A percentile compares a stretch with the other conserved stretches of the same genome.
Evolutionary conservation across 2,329 filamentous ascomycete species (phyloP).

Genomic region (Verticillium klebahnii): DNA sequence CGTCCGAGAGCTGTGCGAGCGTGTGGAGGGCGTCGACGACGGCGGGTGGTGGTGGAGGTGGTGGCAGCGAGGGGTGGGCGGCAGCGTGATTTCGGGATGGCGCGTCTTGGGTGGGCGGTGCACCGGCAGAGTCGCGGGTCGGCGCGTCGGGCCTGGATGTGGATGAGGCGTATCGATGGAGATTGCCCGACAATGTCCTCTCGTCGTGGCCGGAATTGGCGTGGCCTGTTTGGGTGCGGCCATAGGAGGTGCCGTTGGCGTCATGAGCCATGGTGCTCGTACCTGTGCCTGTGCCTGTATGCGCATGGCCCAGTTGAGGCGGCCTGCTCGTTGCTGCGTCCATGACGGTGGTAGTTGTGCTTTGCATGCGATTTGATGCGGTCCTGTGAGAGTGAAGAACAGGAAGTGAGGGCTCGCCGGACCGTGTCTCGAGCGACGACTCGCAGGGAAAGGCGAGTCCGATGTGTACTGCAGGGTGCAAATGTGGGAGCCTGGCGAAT

Average conservation of each 20-base stretch:
- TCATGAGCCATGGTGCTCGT: background rate
- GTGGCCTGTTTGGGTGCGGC: slow-evolving; percentile 2
- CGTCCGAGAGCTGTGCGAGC: background rate
- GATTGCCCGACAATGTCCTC: slow-evolving; percentile 4
- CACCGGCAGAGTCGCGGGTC: background rate
- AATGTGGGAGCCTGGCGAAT: background rate
- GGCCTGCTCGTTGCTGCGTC: slow-evolving; percentile 9
- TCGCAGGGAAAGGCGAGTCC: slow-evolving; percentile 2
- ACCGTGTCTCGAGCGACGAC: background rate
- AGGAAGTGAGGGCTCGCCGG: background rate
- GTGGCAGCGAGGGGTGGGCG: background rate
- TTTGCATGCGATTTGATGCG: background rate
- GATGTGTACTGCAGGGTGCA: background rate
- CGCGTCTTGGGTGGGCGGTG: background rate
- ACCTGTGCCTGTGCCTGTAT: background rate
- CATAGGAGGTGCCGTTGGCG: background rate
- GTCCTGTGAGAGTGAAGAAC: background rate
- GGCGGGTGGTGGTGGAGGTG: background rate
- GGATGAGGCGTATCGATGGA: slow-evolving; percentile 5
- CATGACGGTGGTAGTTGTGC: slow-evolving; percentile 5
- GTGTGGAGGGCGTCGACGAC: slow-evolving; percentile 1
- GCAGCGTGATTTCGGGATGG: background rate
- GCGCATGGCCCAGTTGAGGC: slow-evolving; percentile 8
- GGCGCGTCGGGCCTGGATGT: slow-evolving; percentile 10
- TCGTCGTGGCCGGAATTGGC: slow-evolving; percentile 1